A percentile compares a stretch with the other conserved stretches of the same genome.
These are phyloP conservation scores for Infundibulicybe gibba DNA, from an alignment of 768 basidiomycete genomes.

Conservation along the genomic window DNA sequence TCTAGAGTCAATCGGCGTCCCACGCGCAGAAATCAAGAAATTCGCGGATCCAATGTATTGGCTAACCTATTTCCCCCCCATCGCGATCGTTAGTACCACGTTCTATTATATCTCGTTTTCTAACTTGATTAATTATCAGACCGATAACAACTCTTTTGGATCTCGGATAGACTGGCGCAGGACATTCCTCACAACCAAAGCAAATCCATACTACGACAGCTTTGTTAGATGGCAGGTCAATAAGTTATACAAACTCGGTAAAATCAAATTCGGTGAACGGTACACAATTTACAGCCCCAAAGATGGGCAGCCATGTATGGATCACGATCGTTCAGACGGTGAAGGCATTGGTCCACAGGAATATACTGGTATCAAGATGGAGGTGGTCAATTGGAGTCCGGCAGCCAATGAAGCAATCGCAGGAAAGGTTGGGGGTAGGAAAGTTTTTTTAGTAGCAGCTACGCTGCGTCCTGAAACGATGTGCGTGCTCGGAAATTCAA, in stretches of 20 bases:
- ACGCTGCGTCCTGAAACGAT: slow-evolving; percentile 97
- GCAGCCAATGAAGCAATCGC: slow-evolving; percentile 62
- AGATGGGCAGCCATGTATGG: slow-evolving; percentile 99
- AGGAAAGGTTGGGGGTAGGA: slow-evolving; percentile 69
- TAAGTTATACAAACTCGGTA: slow-evolving; percentile 79
- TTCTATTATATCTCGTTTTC: no score
- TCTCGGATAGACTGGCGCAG: slow-evolving; percentile 97
- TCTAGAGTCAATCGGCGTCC: slow-evolving; percentile 91
- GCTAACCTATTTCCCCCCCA: slow-evolving; percentile 94
- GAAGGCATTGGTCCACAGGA: slow-evolving; percentile 95
- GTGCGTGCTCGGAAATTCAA: slow-evolving; percentile 37
- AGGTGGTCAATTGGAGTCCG: slow-evolving; percentile 81
- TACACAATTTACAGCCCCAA: slow-evolving; percentile 99
- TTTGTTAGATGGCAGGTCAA: slow-evolving; percentile 99
- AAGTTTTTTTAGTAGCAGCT: slow-evolving; percentile 91
- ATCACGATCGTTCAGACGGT: slow-evolving; percentile 94
- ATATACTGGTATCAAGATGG: slow-evolving; percentile 93
- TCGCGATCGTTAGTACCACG: slow-evolving; percentile 64
- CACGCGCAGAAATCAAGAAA: slow-evolving; percentile 86
- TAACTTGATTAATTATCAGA: slow-evolving; percentile 11
- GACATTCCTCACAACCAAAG: slow-evolving; percentile 89
- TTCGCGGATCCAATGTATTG: slow-evolving; percentile 96
- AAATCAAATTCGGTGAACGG: slow-evolving; percentile 97
- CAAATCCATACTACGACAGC: slow-evolving; percentile 95
- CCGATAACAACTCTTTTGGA: slow-evolving; percentile 84